These are phyloP conservation scores for Mucor racemosus DNA, from an alignment of 371 early-diverging fungal genomes.

Conservation along the genomic window DNA sequence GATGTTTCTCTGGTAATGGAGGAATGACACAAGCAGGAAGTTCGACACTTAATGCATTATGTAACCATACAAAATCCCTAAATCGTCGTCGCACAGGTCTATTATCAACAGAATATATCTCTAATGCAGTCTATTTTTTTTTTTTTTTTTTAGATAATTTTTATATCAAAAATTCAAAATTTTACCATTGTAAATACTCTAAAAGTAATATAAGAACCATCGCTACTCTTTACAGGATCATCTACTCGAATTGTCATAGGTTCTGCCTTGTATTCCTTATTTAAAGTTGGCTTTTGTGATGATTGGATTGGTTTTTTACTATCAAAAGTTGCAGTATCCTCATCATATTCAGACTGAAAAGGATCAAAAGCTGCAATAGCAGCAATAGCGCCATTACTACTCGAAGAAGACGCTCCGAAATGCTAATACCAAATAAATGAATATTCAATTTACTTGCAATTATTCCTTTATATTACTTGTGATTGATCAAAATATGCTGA, in stretches of 20 bases:
- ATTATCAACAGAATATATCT: slow-evolving; percentile 47
- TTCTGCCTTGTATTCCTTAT: slow-evolving; percentile 24
- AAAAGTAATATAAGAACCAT: slow-evolving; percentile 42
- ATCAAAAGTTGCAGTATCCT: not conserved
- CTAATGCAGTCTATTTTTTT: slow-evolving; percentile 56
- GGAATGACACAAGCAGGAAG: slow-evolving; percentile 85
- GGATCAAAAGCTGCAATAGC: slow-evolving; percentile 17
- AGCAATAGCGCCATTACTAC: not conserved
- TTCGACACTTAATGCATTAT: slow-evolving; percentile 72
- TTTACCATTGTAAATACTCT: slow-evolving; percentile 37
- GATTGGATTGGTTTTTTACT: not conserved
- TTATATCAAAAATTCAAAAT: not conserved
- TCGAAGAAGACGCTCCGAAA: slow-evolving; percentile 18
- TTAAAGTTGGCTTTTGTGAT: not conserved
- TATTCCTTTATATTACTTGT: not conserved
- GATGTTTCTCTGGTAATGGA: slow-evolving; percentile 90
- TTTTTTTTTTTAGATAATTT: not conserved
- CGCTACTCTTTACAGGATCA: slow-evolving; percentile 77
- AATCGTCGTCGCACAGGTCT: slow-evolving; percentile 82
- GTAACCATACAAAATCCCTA: slow-evolving; percentile 92
- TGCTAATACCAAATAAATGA: not conserved
- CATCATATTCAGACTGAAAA: slow-evolving; percentile 17
- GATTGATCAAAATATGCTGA: slow-evolving; percentile 5
- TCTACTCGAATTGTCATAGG: slow-evolving; percentile 62
- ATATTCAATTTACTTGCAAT: not conserved